Conservation (phyloP, 768 basidiomycete genomes). For the Hygrocybe punicea region DNA sequence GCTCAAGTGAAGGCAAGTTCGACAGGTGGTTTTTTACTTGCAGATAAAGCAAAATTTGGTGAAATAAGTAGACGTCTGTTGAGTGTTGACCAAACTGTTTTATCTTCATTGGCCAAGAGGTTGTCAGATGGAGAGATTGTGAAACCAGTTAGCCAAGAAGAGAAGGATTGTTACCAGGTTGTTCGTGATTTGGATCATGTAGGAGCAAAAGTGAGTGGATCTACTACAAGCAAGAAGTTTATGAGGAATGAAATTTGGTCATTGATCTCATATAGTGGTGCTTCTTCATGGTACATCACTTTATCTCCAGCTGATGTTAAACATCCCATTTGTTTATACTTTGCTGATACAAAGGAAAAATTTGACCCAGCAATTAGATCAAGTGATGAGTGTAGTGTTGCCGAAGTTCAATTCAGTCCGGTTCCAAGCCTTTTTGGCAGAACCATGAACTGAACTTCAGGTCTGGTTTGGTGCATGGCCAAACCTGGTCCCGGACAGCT, state of each 20-base stretch:
- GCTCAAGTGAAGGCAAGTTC: slow-evolving; percentile 28
- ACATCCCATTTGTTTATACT: slow-evolving; percentile 18
- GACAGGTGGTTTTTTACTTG: slow-evolving; percentile 7
- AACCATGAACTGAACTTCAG: no score
- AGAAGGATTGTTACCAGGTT: slow-evolving; percentile 21
- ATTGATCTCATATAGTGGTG: no score
- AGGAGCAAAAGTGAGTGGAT: slow-evolving; percentile 19
- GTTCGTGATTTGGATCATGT: slow-evolving; percentile 20
- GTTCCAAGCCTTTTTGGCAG: no score
- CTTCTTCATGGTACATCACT: no score
- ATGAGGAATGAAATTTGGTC: slow-evolving; percentile 14
- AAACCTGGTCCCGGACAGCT: no score
- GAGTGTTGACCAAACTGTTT: slow-evolving; percentile 10
- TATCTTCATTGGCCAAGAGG: slow-evolving; percentile 11
- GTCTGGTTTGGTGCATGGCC: no score
- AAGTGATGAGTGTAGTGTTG: no score
- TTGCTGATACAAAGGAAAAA: slow-evolving; percentile 22
- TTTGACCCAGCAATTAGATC: slow-evolving; percentile 17
- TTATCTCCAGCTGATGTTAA: no score
- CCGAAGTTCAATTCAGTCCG: no score
- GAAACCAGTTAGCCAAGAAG: slow-evolving; percentile 14
- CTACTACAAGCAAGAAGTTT: slow-evolving; percentile 24
- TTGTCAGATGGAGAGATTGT: slow-evolving; percentile 6
- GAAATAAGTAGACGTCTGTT: slow-evolving; percentile 14
- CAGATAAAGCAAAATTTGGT: slow-evolving; percentile 16